phyloP scores from a whole-genome alignment of 1,139 yeast species.

The Eremothecium cymbalariae region DNA sequence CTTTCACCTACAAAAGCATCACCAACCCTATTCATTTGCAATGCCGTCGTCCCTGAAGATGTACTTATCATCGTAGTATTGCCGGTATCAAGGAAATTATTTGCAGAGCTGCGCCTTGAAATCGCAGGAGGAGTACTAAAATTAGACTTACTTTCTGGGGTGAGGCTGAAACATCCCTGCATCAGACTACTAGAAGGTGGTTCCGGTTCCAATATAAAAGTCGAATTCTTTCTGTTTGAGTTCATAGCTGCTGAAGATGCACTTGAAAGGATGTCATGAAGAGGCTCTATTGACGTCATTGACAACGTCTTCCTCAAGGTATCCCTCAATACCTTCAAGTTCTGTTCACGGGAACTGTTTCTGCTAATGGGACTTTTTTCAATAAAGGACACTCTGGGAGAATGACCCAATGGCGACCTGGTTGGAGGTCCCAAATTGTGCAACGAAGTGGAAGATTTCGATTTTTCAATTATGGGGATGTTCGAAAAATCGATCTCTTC shows the following conservation, averaged over 20 bases:
- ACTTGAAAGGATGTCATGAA: slow-evolving; percentile 3
- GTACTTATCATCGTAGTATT: slow-evolving; percentile 5
- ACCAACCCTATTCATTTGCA: not conserved
- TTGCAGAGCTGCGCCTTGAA: slow-evolving; percentile 21
- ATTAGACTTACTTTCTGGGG: slow-evolving; percentile 27
- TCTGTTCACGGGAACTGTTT: slow-evolving; percentile 13
- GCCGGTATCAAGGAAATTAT: slow-evolving; percentile 6
- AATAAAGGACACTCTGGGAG: slow-evolving; percentile 3
- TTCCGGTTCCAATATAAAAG: slow-evolving; percentile 28
- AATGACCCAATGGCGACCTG: slow-evolving; percentile 15
- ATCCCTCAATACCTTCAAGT: slow-evolving; percentile 19
- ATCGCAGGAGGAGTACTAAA: slow-evolving; percentile 22
- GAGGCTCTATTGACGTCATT: slow-evolving; percentile 20
- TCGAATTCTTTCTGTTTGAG: slow-evolving; percentile 20
- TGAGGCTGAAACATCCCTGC: slow-evolving; percentile 30
- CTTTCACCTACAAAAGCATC: not conserved
- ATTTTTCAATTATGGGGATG: slow-evolving; percentile 11
- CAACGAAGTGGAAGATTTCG: slow-evolving; percentile 21
- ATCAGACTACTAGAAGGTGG: slow-evolving; percentile 27
- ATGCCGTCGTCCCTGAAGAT: not conserved
- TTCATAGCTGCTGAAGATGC: slow-evolving; percentile 4
- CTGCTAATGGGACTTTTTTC: slow-evolving; percentile 4
- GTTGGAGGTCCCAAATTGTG: slow-evolving; percentile 23
- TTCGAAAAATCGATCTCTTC: slow-evolving; percentile 6
- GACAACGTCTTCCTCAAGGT: slow-evolving; percentile 26